Evolutionary conservation across 169 alveolate species (phyloP).

Genomic region (Eimeria acervulina): DNA sequence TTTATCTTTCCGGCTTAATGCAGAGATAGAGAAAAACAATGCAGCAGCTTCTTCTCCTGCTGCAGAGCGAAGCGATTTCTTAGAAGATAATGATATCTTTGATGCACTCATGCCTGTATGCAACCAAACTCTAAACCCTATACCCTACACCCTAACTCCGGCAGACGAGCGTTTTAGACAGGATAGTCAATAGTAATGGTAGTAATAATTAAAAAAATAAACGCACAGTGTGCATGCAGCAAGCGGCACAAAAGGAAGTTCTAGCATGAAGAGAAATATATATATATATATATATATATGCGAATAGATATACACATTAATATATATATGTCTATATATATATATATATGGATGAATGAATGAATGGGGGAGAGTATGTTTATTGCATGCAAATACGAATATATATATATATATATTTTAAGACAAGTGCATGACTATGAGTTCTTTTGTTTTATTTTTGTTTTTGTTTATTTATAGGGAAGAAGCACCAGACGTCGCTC

Average conservation of each 20-base stretch:
- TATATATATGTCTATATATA: too few species aligned
- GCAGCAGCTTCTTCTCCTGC: neutral
- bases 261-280: too few species aligned
- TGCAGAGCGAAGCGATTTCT: neutral
- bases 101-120: conserved; percentile 18
- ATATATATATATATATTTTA: too few species aligned
- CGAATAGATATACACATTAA: too few species aligned
- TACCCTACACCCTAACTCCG: neutral
- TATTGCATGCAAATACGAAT: too few species aligned
- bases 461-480: conserved; percentile 3
- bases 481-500: conserved; percentile 30
- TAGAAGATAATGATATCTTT: neutral
- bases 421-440: too few species aligned
- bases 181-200: neutral
- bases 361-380: too few species aligned
- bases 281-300: too few species aligned
- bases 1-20: too few species aligned
- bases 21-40: too few species aligned
- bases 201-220: neutral
- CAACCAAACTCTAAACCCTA: neutral
- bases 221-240: neutral
- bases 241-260: neutral
- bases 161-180: neutral
- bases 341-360: too few species aligned
- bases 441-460: too few species aligned